phyloP scores from a whole-genome alignment of 2,329 filamentous ascomycete genomes.

The Fusarium xyrophilum region DNA sequence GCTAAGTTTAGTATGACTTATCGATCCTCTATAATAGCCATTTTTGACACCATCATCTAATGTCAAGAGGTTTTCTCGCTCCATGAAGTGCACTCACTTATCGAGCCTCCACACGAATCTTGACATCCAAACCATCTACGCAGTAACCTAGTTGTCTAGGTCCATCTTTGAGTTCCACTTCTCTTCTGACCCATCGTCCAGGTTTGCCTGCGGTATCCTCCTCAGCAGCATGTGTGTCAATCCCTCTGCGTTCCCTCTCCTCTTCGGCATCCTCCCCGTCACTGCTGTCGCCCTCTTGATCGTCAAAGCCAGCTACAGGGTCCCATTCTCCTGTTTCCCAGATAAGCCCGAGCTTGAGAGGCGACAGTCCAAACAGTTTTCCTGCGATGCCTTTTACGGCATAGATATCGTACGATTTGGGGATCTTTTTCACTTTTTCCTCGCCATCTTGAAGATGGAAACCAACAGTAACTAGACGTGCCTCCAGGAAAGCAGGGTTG shows the following conservation, averaged over 20 bases:
- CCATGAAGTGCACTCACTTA: constrained; percentile 17
- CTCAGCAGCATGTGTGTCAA: constrained; percentile 37
- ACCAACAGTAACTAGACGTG: constrained; percentile 73
- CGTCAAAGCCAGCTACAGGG: constrained; percentile 70
- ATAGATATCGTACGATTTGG: constrained; percentile 81
- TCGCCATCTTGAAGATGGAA: constrained; percentile 48
- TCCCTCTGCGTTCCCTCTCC: constrained; percentile 38
- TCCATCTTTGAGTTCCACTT: constrained; percentile 80
- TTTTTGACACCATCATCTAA: background rate
- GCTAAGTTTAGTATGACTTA: background rate
- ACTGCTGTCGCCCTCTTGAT: constrained; percentile 62
- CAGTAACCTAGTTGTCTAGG: constrained; percentile 84
- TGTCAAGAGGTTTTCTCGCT: background rate
- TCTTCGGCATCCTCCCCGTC: constrained; percentile 58
- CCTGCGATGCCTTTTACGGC: constrained; percentile 79
- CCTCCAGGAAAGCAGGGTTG: constrained; percentile 83
- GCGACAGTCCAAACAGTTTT: constrained; percentile 69
- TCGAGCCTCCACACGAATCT: constrained; percentile 70
- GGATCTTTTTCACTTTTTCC: constrained; percentile 61
- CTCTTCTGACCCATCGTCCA: constrained; percentile 74
- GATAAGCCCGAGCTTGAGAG: constrained; percentile 70
- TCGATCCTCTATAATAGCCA: background rate
- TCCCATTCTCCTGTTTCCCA: constrained; percentile 96
- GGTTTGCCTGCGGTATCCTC: constrained; percentile 43
- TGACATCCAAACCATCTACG: constrained; percentile 75